Evolutionary conservation across 192 early-diverging fungal species (phyloP).

Genomic region (Chytriomyces sp.): DNA sequence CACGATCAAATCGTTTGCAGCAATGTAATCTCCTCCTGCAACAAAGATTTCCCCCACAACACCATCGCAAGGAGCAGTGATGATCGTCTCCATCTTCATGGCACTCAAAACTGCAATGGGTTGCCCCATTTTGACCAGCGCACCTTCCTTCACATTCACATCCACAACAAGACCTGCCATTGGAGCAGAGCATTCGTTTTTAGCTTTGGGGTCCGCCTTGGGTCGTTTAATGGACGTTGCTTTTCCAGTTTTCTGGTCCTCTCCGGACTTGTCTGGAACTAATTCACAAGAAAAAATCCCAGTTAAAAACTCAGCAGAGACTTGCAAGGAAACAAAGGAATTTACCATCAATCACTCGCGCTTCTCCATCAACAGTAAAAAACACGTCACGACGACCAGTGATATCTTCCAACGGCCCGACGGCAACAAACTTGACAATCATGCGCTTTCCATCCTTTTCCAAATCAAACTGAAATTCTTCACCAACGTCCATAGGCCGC

Average conservation of each 20-base stretch:
- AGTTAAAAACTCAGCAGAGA: background rate
- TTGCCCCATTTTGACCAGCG: conserved; percentile 79
- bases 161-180: conserved; percentile 89
- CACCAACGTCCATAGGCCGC: conserved; percentile 79
- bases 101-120: conserved; percentile 80
- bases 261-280: conserved; percentile 38
- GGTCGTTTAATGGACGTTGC: conserved; percentile 20
- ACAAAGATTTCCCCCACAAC: conserved; percentile 57
- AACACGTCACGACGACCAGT: conserved; percentile 87
- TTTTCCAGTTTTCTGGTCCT: conserved; percentile 21
- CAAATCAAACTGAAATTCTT: conserved; percentile 88
- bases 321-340: background rate
- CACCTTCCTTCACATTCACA: conserved; percentile 79
- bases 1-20: conserved; percentile 81
- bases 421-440: conserved; percentile 88
- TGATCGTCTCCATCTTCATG: conserved; percentile 92
- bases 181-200: conserved; percentile 78
- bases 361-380: conserved; percentile 96
- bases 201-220: conserved; percentile 68
- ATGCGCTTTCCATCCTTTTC: conserved; percentile 83
- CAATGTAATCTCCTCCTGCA: conserved; percentile 72
- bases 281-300: background rate
- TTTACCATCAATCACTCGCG: conserved; percentile 77
- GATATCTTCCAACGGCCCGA: conserved; percentile 79
- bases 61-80: conserved; percentile 71